Evolutionary conservation across 2,329 filamentous ascomycete species (phyloP), one percentile per base, ranked within the genome.

Genomic region (Polychaeton citri): DNA sequence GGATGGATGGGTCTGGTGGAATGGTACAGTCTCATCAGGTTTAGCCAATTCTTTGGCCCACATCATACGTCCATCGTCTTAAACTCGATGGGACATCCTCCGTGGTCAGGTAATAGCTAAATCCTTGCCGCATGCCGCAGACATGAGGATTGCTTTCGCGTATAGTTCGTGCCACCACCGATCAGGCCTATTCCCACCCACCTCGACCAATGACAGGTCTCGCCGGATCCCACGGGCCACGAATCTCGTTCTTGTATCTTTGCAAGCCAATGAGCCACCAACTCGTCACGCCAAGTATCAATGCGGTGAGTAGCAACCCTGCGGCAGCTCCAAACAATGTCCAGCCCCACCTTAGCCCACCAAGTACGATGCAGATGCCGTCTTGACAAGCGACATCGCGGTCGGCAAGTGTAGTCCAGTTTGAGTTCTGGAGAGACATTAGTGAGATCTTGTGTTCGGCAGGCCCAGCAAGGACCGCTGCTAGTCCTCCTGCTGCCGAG

Each of bases 191-290:
- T 19, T 31, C 17, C 33, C 21, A 60, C 50, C 63, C 53, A 65
- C 65, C 63, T 63, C 79, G 78, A 52, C 85, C 76, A 43, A 90
- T 87, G 38, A 90, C 74, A 7, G 90, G 90, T 54, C 87, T 72
- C 5, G 90, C 90, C 15, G 88, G 87, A 63, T 98, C 90, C 90
- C 90, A 98, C 1, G 90, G 90, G 30, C 90, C 90, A 53, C 87
- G 84, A 47, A 98, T 95, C 62, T 96, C 90, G 57, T 96, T 96
- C 68, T 98, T 98, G 62, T 96, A 98, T 63, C 93, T 88, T 62
- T 98, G 90, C 58, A 98, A 60, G 6, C 86, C 83, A 52, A 98
- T 96, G 43, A 98, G 63, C 87, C 90, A 96, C 88, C 87, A 96
- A 55, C 85, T 93, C 57, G 87, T 95, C 9, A 86, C 80, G 2